Base-by-base conservation (phyloP, 2,329 filamentous ascomycete genomes). In the Scopulariopsis brevicaulis region DNA sequence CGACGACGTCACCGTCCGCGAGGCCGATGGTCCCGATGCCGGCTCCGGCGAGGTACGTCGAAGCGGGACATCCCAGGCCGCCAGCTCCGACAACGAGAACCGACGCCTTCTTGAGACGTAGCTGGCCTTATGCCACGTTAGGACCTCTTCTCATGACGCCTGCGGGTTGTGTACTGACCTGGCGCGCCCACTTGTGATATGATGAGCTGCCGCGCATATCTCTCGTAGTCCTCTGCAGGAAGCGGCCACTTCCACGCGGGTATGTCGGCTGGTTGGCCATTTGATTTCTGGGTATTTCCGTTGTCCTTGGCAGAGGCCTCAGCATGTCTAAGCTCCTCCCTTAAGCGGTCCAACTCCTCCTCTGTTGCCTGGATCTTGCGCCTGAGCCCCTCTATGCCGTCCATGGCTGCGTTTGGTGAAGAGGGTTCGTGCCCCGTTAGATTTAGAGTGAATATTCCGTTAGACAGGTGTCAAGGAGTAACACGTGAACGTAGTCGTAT, bases 201-300 rank as follows among this genome's bases (percentile, higher is more conserved):
- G 62, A 97, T 92, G 75, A 97, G 85, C 72, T 96, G 93, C 46
- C 93, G 80, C 8, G 90, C 91, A 73, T 97, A 97, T 61, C 92
- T 81, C 62, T 83, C 83, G 69, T 96, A 96, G 65, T 96, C 91
- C 5, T 87, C 81, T 18, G 77, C 73, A 4, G 73, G 70, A 2
- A 96, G 75, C 0, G 89, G 89, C 86, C 89, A 93, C 62, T 74
- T 81, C 72, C 73, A 75, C 0, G 53, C n/a, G 14, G 46, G 8
- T 10, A 18, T 14, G 20, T 43, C 46, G 12, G 48, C 20, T 1
- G 11, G 5, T 20, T 48, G 46, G 15, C 25, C 11, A 10, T 40
- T n/a, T 25, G 18, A 20, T 10, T 6, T 6, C 8, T 6, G 3
- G 11, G 25, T n/a, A 48, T 46, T 24, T 14, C 10, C 11, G 12